Base-by-base conservation (phyloP, 192 early-diverging fungal species). In the Coemansia sp. region DNA sequence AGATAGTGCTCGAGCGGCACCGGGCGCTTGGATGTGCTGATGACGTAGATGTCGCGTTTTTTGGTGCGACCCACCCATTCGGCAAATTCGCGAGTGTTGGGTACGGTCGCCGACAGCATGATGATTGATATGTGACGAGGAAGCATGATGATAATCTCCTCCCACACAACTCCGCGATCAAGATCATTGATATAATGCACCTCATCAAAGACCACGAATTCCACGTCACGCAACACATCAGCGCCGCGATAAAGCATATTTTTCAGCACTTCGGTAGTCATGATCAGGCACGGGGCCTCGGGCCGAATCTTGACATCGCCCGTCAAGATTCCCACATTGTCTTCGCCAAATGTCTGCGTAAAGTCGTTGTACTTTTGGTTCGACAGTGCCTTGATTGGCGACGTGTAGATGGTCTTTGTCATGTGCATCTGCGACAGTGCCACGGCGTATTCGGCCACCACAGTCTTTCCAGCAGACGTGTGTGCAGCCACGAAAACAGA, bases 171-270 rank as follows among this genome's bases (percentile, higher is more conserved):
- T 51, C 97, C 97, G 57, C 85, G 84, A 83, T 94, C 97, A 8
- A 88, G 56, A 69, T 99, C 95, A 65, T 98, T 98, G 25, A 99
- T 85, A 71, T 99, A 99, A 64, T 99, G 97, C 44, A 95, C 92
- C 78, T 99, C 97, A 77, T 99, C 97, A 84, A 99, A 99, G 50
- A 99, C 93, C 1, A 99, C 97, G 88, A 94, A 99, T 76, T 99
- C 97, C 11, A 99, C 94, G 65, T 99, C 97, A 19, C 95, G 86
- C 57, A 99, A 89, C 38, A 98, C 71, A 72, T 98, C 95, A 4
- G 97, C 95, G 14, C 95, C 95, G 43, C 92, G 87, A 70, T 99
- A 99, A 8, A 99, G 83, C 97, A 99, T 99, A 65, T 88, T 91
- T 50, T 94, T 82, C 48, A 99, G 80, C 84, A 99, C 97, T 68